Evolutionary conservation across 768 basidiomycete genomes (phyloP).

Genomic region (Exsudoporus frostii): DNA sequence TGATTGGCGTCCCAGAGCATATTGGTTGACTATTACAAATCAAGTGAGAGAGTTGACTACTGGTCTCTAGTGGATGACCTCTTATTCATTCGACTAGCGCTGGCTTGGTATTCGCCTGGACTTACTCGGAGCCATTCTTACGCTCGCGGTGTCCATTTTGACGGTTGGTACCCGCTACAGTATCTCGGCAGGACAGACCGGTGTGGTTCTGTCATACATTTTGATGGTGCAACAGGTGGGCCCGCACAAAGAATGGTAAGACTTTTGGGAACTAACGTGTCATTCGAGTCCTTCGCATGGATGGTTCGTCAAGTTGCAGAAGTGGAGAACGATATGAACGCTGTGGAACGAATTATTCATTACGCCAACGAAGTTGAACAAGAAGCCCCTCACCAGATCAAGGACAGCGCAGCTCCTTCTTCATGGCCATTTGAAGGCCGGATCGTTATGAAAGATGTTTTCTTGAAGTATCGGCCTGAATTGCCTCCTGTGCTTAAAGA

Average conservation of each 20-base stretch:
- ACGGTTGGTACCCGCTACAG: slow-evolving; percentile 69
- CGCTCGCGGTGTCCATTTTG: slow-evolving; percentile 77
- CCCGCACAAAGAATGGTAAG: slow-evolving; percentile 5
- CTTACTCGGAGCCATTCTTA: slow-evolving; percentile 68
- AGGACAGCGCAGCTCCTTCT: slow-evolving; percentile 53
- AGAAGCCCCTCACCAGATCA: slow-evolving; percentile 68
- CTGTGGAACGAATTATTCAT: slow-evolving; percentile 80
- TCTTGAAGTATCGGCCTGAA: slow-evolving; percentile 81
- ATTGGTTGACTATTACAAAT: slow-evolving; percentile 83
- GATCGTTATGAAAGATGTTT: slow-evolving; percentile 72
- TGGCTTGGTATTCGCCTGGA: slow-evolving; percentile 94
- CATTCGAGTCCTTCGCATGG: slow-evolving; percentile 59
- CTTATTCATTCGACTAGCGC: slow-evolving; percentile 37
- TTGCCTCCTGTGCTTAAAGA: slow-evolving; percentile 88
- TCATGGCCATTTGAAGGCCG: slow-evolving; percentile 75
- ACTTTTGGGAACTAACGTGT: neutral
- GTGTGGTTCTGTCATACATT: slow-evolving; percentile 76
- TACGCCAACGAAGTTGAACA: slow-evolving; percentile 81
- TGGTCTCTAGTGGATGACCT: neutral
- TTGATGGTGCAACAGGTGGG: slow-evolving; percentile 71
- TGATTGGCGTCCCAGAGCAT: slow-evolving; percentile 48
- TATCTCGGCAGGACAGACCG: slow-evolving; percentile 77
- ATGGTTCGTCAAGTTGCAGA: slow-evolving; percentile 77
- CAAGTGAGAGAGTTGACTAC: slow-evolving; percentile 42
- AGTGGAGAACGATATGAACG: slow-evolving; percentile 93